Percentiles rank a stretch among this genome's conserved stretches.
These are phyloP conservation scores for Linum trigynum DNA, from an alignment of 345 rosid genomes.

Conservation along the genomic window DNA sequence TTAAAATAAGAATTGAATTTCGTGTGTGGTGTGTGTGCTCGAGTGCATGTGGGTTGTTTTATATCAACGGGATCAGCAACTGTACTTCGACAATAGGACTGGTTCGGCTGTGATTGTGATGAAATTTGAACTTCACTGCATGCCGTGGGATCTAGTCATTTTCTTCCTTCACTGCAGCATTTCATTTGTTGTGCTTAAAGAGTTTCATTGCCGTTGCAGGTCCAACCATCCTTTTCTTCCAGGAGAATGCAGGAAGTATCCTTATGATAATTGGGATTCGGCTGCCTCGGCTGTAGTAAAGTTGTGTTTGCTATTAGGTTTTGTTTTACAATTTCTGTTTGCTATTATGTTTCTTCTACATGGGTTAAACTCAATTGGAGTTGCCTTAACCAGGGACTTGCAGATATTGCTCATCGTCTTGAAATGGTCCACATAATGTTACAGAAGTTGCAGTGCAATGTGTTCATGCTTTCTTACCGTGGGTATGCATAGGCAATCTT, in stretches of 20 bases:
- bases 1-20: background rate
- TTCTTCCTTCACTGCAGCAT: background rate
- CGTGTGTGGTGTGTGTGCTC: no score
- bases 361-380: constrained; percentile 10
- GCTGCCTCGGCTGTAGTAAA: background rate
- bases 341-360: constrained; percentile 7
- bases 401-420: constrained; percentile 96
- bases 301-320: no score
- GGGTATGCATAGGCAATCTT: constrained; percentile 45
- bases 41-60: no score
- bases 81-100: background rate
- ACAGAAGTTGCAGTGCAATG: constrained; percentile 82
- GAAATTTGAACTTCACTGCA: background rate
- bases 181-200: background rate
- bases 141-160: background rate
- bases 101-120: background rate
- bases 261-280: constrained; percentile 20
- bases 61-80: background rate
- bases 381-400: constrained; percentile 41
- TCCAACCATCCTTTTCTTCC: constrained; percentile 92
- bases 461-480: constrained; percentile 97
- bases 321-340: background rate
- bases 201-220: constrained; percentile 46
- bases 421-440: constrained; percentile 90
- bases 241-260: constrained; percentile 99